Percentiles rank a stretch among this genome's conserved stretches.
These are phyloP conservation scores for Penicillium angulare DNA, from an alignment of 495 filamentous ascomycete genomes.

Conservation along the genomic window DNA sequence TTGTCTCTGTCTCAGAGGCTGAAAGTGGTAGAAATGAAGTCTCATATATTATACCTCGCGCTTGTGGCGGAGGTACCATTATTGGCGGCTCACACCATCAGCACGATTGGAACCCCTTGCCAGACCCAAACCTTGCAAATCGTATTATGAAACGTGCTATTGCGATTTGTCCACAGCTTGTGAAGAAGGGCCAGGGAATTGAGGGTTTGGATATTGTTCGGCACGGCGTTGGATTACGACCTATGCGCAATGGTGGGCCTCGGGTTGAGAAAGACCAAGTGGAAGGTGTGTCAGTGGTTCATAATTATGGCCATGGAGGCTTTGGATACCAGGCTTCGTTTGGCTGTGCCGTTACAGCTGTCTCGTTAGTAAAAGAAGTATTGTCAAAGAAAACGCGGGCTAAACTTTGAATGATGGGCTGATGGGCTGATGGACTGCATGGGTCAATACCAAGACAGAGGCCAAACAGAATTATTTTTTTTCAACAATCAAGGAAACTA, in stretches of 20 bases:
- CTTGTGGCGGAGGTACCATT: slow-evolving; percentile 71
- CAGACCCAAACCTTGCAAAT: slow-evolving; percentile 73
- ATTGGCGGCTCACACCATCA: slow-evolving; percentile 84
- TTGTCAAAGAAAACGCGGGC: background rate
- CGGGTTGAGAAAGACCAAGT: slow-evolving; percentile 78
- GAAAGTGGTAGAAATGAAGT: slow-evolving; percentile 76
- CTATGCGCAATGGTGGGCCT: slow-evolving; percentile 68
- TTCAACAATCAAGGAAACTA: no score
- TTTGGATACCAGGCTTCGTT: slow-evolving; percentile 86
- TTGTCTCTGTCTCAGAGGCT: slow-evolving; percentile 66
- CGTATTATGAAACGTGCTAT: slow-evolving; percentile 85
- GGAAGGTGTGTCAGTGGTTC: slow-evolving; percentile 67
- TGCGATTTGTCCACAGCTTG: slow-evolving; percentile 67
- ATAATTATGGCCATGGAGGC: slow-evolving; percentile 92
- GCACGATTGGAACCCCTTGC: slow-evolving; percentile 73
- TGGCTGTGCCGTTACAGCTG: slow-evolving; percentile 58
- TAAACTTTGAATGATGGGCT: background rate
- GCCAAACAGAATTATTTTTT: no score
- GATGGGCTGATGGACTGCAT: no score
- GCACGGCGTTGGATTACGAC: slow-evolving; percentile 83
- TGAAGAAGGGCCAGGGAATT: slow-evolving; percentile 64
- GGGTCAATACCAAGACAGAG: no score
- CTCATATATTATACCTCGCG: slow-evolving; percentile 82
- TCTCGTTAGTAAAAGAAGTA: background rate
- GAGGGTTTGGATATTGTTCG: slow-evolving; percentile 77